Evolutionary conservation across 768 basidiomycete genomes (phyloP).

Genomic region (Rhodotorula kratochvilovae): DNA sequence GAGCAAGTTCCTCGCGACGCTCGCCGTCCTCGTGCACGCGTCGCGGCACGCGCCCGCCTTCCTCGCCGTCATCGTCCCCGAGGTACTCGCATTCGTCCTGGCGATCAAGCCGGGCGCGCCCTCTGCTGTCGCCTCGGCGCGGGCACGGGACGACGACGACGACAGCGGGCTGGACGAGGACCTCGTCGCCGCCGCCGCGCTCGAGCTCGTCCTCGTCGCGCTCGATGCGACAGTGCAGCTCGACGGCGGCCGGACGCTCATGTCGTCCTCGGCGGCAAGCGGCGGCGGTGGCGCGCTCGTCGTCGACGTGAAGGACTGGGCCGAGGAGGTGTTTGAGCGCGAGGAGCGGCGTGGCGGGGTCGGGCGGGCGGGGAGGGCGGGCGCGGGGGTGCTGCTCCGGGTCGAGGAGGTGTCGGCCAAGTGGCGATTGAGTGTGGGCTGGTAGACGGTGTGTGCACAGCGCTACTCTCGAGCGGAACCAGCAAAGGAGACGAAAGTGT

Average conservation of each 20-base stretch:
- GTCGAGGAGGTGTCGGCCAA: slow-evolving; percentile 65
- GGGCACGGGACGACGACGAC: not conserved
- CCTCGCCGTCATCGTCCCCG: slow-evolving; percentile 73
- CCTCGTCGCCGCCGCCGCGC: slow-evolving; percentile 64
- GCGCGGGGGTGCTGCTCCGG: slow-evolving; percentile 76
- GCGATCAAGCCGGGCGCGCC: slow-evolving; percentile 56
- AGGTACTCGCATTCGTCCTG: slow-evolving; percentile 74
- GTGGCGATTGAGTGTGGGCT: slow-evolving; percentile 54
- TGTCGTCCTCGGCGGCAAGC: slow-evolving; percentile 63
- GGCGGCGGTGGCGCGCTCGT: slow-evolving; percentile 56
- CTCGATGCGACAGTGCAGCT: slow-evolving; percentile 69
- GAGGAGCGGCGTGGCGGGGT: slow-evolving; percentile 46
- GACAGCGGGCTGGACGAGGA: slow-evolving; percentile 50
- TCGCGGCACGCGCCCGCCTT: slow-evolving; percentile 74
- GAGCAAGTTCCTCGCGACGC: slow-evolving; percentile 67
- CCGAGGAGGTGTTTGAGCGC: slow-evolving; percentile 40
- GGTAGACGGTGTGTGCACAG: too few species aligned
- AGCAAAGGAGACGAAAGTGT: too few species aligned
- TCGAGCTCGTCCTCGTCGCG: slow-evolving; percentile 72
- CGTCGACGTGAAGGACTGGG: slow-evolving; percentile 58
- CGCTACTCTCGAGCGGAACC: too few species aligned
- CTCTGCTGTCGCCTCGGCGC: not conserved
- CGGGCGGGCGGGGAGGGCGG: slow-evolving; percentile 60
- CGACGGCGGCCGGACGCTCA: slow-evolving; percentile 69
- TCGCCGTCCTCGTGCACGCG: slow-evolving; percentile 76